Percentiles rank a stretch among this genome's conserved stretches.
phyloP scores from a whole-genome alignment of 1,284 basidiomycete genomes.

The Apiotrichum brassicae region DNA sequence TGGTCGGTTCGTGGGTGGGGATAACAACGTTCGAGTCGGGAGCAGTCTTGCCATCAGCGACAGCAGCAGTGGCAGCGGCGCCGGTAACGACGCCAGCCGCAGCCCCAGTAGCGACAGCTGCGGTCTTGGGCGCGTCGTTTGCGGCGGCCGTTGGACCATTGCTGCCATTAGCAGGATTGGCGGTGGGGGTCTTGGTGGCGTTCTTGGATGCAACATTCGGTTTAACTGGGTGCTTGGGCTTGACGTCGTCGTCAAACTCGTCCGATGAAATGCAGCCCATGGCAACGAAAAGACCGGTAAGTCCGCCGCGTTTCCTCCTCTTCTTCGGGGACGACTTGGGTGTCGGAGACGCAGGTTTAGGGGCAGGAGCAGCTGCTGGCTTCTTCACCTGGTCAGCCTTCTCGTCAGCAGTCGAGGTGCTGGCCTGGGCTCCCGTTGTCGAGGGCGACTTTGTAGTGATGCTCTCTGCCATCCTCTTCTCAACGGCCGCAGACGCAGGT shows the following conservation, averaged over 20 bases:
- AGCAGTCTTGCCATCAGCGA: background rate
- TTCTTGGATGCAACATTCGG: slow-evolving; percentile 1
- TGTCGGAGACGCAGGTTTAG: background rate
- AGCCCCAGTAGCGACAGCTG: background rate
- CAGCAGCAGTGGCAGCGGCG: background rate
- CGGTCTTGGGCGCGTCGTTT: background rate
- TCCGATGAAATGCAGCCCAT: slow-evolving; percentile 39
- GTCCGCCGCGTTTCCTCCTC: slow-evolving; percentile 37
- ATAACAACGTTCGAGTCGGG: slow-evolving; percentile 15
- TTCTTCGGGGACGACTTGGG: slow-evolving; percentile 22
- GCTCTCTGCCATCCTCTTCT: background rate
- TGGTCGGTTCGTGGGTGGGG: slow-evolving; percentile 31
- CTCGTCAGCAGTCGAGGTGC: background rate
- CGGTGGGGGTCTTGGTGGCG: background rate
- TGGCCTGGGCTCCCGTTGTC: background rate
- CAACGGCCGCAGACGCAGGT: background rate
- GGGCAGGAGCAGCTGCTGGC: background rate
- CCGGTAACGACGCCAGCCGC: background rate
- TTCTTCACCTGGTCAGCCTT: background rate
- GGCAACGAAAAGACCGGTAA: slow-evolving; percentile 33
- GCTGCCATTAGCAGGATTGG: background rate
- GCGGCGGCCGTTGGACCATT: background rate
- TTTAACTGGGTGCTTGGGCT: slow-evolving; percentile 5
- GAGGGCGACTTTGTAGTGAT: background rate
- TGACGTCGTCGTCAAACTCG: slow-evolving; percentile 37